A percentile compares a stretch with the other conserved stretches of the same genome.
Evolutionary conservation across 1,284 basidiomycete genomes (phyloP).

Genomic region (Wolfiporia cocos): DNA sequence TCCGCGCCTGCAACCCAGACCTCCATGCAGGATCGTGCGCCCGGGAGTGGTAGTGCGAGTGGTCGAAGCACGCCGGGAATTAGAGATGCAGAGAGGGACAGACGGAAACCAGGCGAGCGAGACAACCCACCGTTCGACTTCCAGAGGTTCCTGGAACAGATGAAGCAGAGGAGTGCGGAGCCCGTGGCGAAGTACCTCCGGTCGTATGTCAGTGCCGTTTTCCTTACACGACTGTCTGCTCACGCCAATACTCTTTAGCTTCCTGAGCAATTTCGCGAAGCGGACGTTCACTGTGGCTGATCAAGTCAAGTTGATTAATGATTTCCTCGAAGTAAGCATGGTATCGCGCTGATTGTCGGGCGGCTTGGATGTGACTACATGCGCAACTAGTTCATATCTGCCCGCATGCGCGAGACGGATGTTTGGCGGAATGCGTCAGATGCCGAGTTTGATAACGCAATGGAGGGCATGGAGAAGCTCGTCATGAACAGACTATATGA

Average conservation of each 20-base stretch:
- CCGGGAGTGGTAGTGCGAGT: conserved; percentile 14
- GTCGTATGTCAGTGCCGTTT: conserved; percentile 53
- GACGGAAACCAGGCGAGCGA: conserved; percentile 10
- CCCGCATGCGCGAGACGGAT: conserved; percentile 82
- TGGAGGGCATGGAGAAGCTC: conserved; percentile 99
- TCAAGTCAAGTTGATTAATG: conserved; percentile 90
- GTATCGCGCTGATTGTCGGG: neutral
- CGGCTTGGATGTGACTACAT: too few relatives aligned
- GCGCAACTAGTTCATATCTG: conserved; percentile 70
- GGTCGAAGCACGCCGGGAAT: conserved; percentile 18
- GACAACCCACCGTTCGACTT: conserved; percentile 67
- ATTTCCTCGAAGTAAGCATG: conserved; percentile 74
- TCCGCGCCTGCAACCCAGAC: conserved; percentile 13
- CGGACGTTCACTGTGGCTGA: conserved; percentile 85
- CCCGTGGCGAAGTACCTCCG: conserved; percentile 87
- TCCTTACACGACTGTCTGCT: conserved; percentile 1
- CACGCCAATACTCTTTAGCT: conserved; percentile 38
- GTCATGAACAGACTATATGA: conserved; percentile 98
- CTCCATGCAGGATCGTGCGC: neutral
- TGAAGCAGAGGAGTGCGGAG: conserved; percentile 80
- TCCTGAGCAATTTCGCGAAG: conserved; percentile 88
- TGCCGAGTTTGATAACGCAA: conserved; percentile 91
- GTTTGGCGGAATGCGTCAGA: conserved; percentile 75
- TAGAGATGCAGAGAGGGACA: conserved; percentile 4
- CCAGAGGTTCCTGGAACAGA: conserved; percentile 86